Evolutionary conservation across 768 basidiomycete species (phyloP).

Genomic region (Pisolithus orientalis): DNA sequence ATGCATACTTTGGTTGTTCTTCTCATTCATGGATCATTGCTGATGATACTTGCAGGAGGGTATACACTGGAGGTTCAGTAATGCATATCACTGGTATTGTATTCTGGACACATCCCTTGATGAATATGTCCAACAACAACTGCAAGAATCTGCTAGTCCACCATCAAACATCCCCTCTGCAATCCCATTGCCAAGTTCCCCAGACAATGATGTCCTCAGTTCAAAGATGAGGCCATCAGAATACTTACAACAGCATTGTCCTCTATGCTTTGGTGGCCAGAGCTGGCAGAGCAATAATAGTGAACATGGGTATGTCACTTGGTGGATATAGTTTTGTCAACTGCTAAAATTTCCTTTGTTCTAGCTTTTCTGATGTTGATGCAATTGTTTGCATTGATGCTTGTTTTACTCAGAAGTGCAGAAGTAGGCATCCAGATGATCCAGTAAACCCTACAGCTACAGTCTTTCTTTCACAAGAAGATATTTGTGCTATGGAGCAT

Average conservation of each 20-base stretch:
- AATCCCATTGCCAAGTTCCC: not conserved
- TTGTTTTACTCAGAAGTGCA: slow-evolving; percentile 30
- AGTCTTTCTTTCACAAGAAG: slow-evolving; percentile 21
- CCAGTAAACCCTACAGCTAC: slow-evolving; percentile 10
- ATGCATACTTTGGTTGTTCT: too few species aligned
- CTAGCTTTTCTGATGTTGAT: slow-evolving; percentile 15
- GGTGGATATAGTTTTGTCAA: not conserved
- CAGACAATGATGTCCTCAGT: not conserved
- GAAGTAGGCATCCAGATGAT: slow-evolving; percentile 5
- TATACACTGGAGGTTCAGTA: slow-evolving; percentile 18
- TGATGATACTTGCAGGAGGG: slow-evolving; percentile 12
- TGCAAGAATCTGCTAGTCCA: not conserved
- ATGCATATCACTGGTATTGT: slow-evolving; percentile 24
- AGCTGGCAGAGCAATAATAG: not conserved
- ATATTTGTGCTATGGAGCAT: too few species aligned
- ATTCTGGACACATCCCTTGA: slow-evolving; percentile 9
- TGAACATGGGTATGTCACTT: not conserved
- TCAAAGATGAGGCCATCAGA: slow-evolving; percentile 7
- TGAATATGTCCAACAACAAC: slow-evolving; percentile 1
- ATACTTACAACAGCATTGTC: slow-evolving; percentile 18
- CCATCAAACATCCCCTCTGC: not conserved
- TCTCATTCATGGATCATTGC: not conserved
- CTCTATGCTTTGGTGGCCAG: slow-evolving; percentile 20
- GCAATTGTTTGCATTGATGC: slow-evolving; percentile 28
- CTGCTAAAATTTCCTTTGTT: not conserved